These are phyloP conservation scores for Beauveria varroae DNA, from an alignment of 2,329 filamentous ascomycete species.

Conservation along the genomic window DNA sequence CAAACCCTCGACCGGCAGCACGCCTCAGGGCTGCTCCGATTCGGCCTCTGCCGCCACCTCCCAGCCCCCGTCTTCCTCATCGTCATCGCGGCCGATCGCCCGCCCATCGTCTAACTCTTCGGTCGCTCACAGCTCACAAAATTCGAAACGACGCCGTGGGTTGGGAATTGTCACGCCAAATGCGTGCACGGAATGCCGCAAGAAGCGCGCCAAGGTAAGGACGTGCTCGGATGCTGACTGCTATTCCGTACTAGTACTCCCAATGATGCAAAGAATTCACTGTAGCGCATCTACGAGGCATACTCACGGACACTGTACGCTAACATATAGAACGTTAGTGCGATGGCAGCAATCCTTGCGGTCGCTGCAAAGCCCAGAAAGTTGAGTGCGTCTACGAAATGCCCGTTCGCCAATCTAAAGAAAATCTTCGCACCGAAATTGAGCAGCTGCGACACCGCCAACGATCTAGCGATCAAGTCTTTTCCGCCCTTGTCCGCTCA, in stretches of 20 bases:
- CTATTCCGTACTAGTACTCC: neutral
- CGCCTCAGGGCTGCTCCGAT: constrained; percentile 21
- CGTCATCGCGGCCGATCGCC: neutral
- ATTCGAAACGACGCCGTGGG: constrained; percentile 46
- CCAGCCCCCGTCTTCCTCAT: constrained; percentile 14
- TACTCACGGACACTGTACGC: neutral
- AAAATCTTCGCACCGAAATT: constrained; percentile 52
- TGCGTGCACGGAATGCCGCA: constrained; percentile 54
- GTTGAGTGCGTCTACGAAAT: constrained; percentile 54
- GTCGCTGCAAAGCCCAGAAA: constrained; percentile 47
- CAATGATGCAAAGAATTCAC: neutral
- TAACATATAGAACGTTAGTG: constrained; percentile 33
- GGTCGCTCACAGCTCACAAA: constrained; percentile 20
- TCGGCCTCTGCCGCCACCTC: constrained; percentile 8
- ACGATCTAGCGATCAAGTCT: constrained; percentile 46
- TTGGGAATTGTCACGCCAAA: constrained; percentile 51
- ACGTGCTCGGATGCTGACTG: neutral
- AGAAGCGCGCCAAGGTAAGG: constrained; percentile 53
- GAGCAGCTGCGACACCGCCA: constrained; percentile 48
- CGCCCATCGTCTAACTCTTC: neutral
- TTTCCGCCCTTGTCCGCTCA: constrained; percentile 44
- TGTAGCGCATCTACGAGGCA: neutral
- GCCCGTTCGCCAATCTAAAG: constrained; percentile 57
- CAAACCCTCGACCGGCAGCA: constrained; percentile 25
- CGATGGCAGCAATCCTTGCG: constrained; percentile 50